A percentile compares a stretch with the other conserved stretches of the same genome.
These are phyloP conservation scores for Prunella vulgaris DNA, from an alignment of 257 asterid species.

Conservation along the genomic window DNA sequence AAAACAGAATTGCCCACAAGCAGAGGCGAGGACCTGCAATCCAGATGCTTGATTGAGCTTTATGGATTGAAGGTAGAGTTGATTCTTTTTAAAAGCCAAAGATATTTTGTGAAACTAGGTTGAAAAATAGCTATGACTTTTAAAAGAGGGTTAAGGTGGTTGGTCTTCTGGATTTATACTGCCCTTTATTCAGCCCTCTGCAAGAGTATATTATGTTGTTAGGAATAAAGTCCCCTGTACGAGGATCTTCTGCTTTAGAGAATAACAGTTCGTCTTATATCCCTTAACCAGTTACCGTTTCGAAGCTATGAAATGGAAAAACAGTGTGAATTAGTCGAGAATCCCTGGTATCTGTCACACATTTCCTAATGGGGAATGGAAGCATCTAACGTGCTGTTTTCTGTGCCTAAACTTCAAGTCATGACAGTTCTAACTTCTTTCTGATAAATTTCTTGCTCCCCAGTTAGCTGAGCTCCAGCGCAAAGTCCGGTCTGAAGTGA, in stretches of 20 bases:
- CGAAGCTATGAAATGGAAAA: conserved; percentile 9
- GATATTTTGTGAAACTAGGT: conserved; percentile 5
- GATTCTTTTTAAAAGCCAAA: not conserved
- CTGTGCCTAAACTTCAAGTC: conserved; percentile 12
- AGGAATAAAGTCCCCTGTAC: not conserved
- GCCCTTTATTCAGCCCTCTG: not conserved
- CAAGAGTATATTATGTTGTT: not conserved
- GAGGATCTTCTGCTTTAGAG: not conserved
- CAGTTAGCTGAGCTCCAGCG: conserved; percentile 83
- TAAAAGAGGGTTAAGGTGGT: not conserved
- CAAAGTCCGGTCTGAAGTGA: conserved; percentile 85
- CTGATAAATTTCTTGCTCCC: conserved; percentile 23
- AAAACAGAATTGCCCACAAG: conserved; percentile 80
- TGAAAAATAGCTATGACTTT: not conserved
- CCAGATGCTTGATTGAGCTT: conserved; percentile 94
- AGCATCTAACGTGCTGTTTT: not conserved
- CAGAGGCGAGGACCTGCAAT: conserved; percentile 96
- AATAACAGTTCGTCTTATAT: not conserved
- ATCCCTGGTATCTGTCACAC: too few relatives aligned
- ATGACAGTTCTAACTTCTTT: conserved; percentile 6
- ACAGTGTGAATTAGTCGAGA: not conserved
- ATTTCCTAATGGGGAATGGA: not conserved
- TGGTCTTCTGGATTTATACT: not conserved
- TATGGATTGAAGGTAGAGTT: conserved; percentile 86
- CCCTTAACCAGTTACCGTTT: not conserved